A percentile compares a stretch with the other conserved stretches of the same genome.
phyloP scores from a whole-genome alignment of 2,329 filamentous ascomycete genomes.

The Scytalidium lignicola region DNA sequence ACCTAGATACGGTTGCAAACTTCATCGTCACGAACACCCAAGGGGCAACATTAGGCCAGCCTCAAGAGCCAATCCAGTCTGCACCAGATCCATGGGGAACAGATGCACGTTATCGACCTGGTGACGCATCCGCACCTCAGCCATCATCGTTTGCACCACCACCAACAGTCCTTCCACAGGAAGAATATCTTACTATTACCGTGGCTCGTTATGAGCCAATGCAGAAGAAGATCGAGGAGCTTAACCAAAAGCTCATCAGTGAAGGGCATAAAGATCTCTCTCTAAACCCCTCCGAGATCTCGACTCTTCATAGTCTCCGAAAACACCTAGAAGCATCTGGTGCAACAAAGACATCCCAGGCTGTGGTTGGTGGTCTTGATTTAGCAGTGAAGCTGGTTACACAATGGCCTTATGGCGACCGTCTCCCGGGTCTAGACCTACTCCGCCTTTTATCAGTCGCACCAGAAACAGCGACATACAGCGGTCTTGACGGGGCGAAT shows the following conservation, averaged over 20 bases:
- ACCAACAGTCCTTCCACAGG: conserved; percentile 68
- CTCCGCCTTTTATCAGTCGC: conserved; percentile 75
- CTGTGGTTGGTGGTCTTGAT: conserved; percentile 51
- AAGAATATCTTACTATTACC: conserved; percentile 71
- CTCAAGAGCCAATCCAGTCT: conserved; percentile 34
- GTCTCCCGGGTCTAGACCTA: conserved; percentile 80
- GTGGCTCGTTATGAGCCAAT: conserved; percentile 67
- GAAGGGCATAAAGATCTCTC: conserved; percentile 68
- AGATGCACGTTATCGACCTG: conserved; percentile 74
- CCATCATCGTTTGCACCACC: conserved; percentile 30
- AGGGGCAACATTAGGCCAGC: conserved; percentile 73
- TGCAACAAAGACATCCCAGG: conserved; percentile 31
- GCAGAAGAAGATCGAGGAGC: conserved; percentile 67
- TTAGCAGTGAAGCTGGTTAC: conserved; percentile 69
- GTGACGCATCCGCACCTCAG: conserved; percentile 44
- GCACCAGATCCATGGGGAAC: conserved; percentile 69
- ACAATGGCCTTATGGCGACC: conserved; percentile 73
- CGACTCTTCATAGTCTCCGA: conserved; percentile 55
- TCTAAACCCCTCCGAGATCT: conserved; percentile 67
- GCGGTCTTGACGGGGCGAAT: conserved; percentile 46
- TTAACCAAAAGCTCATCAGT: conserved; percentile 69
- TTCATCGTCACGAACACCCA: conserved; percentile 90
- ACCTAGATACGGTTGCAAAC: conserved; percentile 86
- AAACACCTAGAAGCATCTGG: conserved; percentile 54
- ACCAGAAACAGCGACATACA: conserved; percentile 58